These are phyloP conservation scores for Entamoeba dispar DNA, from an alignment of 208 protist species.

Conservation along the genomic window DNA sequence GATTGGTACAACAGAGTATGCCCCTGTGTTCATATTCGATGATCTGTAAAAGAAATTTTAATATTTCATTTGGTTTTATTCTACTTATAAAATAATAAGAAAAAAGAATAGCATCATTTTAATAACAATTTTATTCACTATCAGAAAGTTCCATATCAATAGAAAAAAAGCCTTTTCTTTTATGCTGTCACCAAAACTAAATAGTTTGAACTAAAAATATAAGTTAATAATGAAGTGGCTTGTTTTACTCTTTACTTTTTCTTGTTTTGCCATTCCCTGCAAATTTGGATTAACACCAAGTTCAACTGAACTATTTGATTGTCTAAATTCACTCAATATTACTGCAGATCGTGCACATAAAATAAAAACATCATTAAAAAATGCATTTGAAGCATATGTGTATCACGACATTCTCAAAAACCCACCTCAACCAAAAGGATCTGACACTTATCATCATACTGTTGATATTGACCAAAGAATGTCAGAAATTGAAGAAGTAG, in stretches of 20 bases:
- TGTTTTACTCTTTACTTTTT: background rate
- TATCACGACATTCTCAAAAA: background rate
- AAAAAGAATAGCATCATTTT: no score
- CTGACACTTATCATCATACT: background rate
- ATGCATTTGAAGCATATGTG: background rate
- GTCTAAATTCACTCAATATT: background rate
- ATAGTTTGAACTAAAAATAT: no score
- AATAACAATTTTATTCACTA: no score
- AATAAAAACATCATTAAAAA: background rate
- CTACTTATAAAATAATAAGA: no score
- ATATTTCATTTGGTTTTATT: no score
- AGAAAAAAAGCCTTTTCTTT: no score
- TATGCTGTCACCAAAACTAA: no score
- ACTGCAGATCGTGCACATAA: background rate
- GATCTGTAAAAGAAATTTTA: background rate
- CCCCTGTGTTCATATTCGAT: background rate
- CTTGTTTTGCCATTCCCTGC: background rate
- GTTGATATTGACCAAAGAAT: background rate
- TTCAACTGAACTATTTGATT: background rate
- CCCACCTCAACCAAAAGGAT: background rate
- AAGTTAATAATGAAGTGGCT: no score
- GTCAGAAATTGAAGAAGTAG: background rate
- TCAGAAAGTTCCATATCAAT: no score
- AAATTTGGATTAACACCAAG: background rate
- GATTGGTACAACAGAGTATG: background rate